Percentiles rank a stretch among this genome's conserved stretches.
phyloP scores from a whole-genome alignment of 768 basidiomycete genomes.

The Collybiopsis luxurians region DNA sequence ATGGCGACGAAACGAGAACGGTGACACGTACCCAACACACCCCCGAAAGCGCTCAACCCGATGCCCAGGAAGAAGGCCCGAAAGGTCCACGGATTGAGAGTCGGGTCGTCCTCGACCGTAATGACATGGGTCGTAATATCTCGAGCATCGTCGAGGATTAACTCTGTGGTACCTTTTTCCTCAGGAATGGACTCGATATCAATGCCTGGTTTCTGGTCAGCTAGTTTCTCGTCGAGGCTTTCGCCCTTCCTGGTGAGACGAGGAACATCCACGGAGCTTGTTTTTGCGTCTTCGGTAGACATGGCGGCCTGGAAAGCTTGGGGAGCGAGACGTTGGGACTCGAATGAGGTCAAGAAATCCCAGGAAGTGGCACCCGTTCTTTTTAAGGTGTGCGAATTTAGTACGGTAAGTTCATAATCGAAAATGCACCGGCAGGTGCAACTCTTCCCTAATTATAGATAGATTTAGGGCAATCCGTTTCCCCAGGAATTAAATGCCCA shows the following conservation, averaged over 20 bases:
- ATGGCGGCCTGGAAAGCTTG: neutral
- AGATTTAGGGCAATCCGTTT: too few relatives aligned
- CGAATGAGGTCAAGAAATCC: neutral
- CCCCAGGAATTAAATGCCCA: too few relatives aligned
- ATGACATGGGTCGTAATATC: conserved; percentile 37
- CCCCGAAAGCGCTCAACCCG: conserved; percentile 44
- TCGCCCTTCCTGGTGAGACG: neutral
- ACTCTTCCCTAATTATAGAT: too few relatives aligned
- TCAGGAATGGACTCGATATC: conserved; percentile 20
- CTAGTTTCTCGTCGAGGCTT: neutral
- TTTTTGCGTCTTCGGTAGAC: neutral
- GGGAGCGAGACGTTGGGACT: neutral
- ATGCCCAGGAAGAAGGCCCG: conserved; percentile 43
- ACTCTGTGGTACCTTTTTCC: conserved; percentile 20
- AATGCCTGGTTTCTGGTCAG: conserved; percentile 21
- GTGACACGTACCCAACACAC: conserved; percentile 28
- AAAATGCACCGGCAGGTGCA: too few relatives aligned
- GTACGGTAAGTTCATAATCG: neutral
- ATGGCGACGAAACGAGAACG: conserved; percentile 26
- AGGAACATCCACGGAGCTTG: neutral
- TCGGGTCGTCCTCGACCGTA: conserved; percentile 38
- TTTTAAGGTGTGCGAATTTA: neutral
- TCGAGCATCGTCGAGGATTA: neutral
- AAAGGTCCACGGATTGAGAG: conserved; percentile 38
- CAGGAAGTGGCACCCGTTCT: neutral